Evolutionary conservation across 2,329 filamentous ascomycete species (phyloP).

Genomic region (Whalleya microplaca): DNA sequence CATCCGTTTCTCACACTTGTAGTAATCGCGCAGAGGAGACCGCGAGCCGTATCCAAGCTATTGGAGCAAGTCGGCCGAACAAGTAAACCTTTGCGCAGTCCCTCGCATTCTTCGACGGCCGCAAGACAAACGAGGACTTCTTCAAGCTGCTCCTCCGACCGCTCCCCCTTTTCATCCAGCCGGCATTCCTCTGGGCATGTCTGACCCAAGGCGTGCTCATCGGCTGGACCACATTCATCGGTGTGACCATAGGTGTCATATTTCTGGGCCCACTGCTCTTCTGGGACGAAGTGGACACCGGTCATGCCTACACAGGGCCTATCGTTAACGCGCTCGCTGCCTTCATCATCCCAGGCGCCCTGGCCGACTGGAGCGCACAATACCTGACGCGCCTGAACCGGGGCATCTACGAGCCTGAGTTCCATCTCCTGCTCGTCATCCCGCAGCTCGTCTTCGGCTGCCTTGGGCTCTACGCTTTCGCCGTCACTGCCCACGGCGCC

Average conservation of each 20-base stretch:
- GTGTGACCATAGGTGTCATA: constrained; percentile 79
- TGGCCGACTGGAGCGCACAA: constrained; percentile 74
- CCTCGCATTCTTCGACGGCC: constrained; percentile 75
- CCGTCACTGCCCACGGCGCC: constrained; percentile 69
- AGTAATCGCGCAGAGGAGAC: too few relatives aligned
- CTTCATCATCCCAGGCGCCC: constrained; percentile 72
- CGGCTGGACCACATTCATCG: constrained; percentile 94
- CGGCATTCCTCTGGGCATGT: constrained; percentile 78
- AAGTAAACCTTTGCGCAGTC: constrained; percentile 64
- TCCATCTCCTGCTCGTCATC: constrained; percentile 79
- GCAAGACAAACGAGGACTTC: constrained; percentile 79
- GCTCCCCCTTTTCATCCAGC: constrained; percentile 81
- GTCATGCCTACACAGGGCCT: constrained; percentile 85
- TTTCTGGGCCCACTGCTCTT: constrained; percentile 81
- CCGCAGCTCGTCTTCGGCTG: constrained; percentile 80
- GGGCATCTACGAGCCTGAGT: constrained; percentile 90
- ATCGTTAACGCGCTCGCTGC: constrained; percentile 83
- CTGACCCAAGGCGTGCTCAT: constrained; percentile 89
- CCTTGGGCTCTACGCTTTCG: constrained; percentile 83
- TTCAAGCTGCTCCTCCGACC: constrained; percentile 69
- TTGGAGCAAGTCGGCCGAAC: background rate
- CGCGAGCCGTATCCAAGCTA: too few relatives aligned
- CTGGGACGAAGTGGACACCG: constrained; percentile 79
- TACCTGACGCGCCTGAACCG: constrained; percentile 73
- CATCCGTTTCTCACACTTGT: too few relatives aligned